Evolutionary conservation across 371 early-diverging fungal species (phyloP), one percentile per base, ranked within the genome.

Genomic region (Mortierella sp.): DNA sequence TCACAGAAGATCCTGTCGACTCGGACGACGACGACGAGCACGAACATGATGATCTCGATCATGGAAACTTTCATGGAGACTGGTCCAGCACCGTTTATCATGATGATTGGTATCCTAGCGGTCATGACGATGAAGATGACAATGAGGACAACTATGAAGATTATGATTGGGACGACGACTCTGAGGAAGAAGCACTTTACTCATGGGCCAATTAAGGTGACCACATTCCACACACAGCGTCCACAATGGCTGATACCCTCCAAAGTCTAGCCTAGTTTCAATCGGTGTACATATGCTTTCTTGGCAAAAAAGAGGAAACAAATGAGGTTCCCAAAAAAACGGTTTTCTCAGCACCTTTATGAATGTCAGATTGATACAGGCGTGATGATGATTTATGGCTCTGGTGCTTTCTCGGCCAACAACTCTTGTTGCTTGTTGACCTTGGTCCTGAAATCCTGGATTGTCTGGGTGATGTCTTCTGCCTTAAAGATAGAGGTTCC

Each of bases 401-500:
- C n/a, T n/a, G n/a, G n/a, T n/a, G n/a, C n/a, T n/a, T n/a, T n/a
- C n/a, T 73, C 64, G 16, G 67, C 67, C 68, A 73, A 53, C 16
- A 64, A 19, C 16, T 54, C 66, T 57, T 89, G 89, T n/a, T 82
- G 84, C 6, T 78, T 74, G 54, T 89, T 84, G 60, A 93, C 88
- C 27, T 84, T 85, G 41, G 84, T 83, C 63, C 90, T 87, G 66
- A 95, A 87, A 16, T 78, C 82, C 42, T 79, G 64, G 51, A 97
- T 97, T 12, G 93, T 92, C 6, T 86, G 89, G 21, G 81, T 76
- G 8, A 95, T 95, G 27, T 89, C 83, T 23, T 83, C 67, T 3
- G 95, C 90, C 71, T 93, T 91, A 83, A 98, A 99, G 31, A 99
- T 90, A 19, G 93, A 91, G 16, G 98, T 96, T 21, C 99, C 99